Base-by-base conservation (phyloP, 768 basidiomycete genomes). In the Boletus barrowsii region DNA sequence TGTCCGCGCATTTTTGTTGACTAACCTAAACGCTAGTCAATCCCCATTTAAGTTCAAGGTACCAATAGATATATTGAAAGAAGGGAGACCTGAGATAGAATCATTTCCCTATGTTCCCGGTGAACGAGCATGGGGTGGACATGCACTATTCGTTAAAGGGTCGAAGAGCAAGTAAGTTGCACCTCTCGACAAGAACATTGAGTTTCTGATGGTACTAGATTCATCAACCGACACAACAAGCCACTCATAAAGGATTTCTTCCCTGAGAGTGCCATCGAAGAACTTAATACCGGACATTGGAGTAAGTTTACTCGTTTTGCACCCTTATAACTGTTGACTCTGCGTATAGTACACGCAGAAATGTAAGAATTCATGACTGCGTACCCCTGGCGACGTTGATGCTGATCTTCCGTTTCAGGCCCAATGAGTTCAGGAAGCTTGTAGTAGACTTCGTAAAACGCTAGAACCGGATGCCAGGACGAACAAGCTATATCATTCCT, bases 261-360 rank as follows among this genome's bases (percentile, higher is more conserved):
- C 73, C 93, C 93, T 0, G 72, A 77, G 36, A 80, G 83, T 75
- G 65, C 60, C 10, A 62, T 95, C 10, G 80, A 84, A 63, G 77
- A 71, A 24, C 70, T 96, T 26, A 85, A 92, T 54, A 75, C 93
- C 0, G 84, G 86, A 1, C 94, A 98, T 69, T 98, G 94, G 94
- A 88, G 90, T 90, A 66, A 57, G 83, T 70, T 8, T 8, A 30
- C 14, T 1, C 10, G 26, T 13, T 47, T 30, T 46, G 11, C 33
- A 29, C 15, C 20, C 37, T 44, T 18, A 52, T n/a, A 6, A 1
- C 5, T 46, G 1, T 47, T 69, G 11, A 68, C 39, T 18, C 18
- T 24, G 26, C 24, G 8, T 45, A 26, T 56, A 91, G 89, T 95
- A 18, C 93, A 95, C 58, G 87, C 90, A 15, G 92, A 95, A 66